phyloP scores from a whole-genome alignment of 257 asterid species.

The Misopates orontium region DNA sequence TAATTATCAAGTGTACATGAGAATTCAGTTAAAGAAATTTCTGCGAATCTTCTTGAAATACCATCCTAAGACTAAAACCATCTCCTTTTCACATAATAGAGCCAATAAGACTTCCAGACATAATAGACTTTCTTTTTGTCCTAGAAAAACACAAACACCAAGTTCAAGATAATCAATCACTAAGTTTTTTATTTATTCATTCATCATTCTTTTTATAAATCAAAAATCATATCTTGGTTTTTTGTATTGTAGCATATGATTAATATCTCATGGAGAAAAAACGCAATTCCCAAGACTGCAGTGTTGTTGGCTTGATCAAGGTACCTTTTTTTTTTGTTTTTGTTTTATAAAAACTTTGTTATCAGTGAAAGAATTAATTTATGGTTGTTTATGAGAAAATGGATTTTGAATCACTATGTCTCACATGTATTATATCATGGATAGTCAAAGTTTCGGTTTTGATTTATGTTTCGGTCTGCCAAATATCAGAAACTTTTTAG shows the following conservation, averaged over 20 bases:
- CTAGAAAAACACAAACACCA: background rate
- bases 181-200: constrained; percentile 12
- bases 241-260: constrained; percentile 15
- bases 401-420: background rate
- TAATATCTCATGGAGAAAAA: constrained; percentile 36
- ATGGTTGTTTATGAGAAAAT: constrained; percentile 2
- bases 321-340: constrained; percentile 35
- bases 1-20: background rate
- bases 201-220: background rate
- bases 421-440: too few relatives aligned
- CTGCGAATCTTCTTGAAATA: constrained; percentile 39
- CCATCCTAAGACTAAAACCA: constrained; percentile 26
- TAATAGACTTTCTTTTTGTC: constrained; percentile 24
- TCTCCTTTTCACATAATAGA: constrained; percentile 26
- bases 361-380: too few relatives aligned
- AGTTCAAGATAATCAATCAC: constrained; percentile 15
- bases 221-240: constrained; percentile 2
- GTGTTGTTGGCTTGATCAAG: constrained; percentile 43
- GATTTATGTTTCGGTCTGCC: too few relatives aligned
- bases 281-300: constrained; percentile 36
- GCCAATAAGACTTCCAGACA: constrained; percentile 34
- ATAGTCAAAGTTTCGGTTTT: too few relatives aligned
- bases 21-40: constrained; percentile 29
- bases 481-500: too few relatives aligned
- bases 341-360: too few relatives aligned